Percentiles rank a stretch among this genome's conserved stretches.
Evolutionary conservation across 1,284 basidiomycete species (phyloP).

Genomic region (Tilletia indica): DNA sequence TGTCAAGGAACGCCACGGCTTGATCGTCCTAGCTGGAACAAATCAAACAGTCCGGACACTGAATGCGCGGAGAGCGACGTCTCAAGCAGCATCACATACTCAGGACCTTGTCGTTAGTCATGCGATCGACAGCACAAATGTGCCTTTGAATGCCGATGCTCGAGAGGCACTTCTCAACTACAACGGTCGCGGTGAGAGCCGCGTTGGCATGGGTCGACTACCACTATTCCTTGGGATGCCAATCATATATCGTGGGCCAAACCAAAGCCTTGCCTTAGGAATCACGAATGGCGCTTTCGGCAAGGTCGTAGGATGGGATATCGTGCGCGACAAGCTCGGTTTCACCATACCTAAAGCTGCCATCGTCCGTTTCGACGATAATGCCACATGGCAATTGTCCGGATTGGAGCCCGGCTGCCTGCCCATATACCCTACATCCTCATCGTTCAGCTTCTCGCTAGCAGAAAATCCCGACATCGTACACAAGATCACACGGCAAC

Average conservation of each 20-base stretch:
- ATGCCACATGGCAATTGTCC: neutral
- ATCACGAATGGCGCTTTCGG: slow-evolving; percentile 1
- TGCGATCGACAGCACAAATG: neutral
- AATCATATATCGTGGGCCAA: neutral
- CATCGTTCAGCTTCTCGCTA: neutral
- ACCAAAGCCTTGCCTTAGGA: neutral
- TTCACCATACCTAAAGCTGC: neutral
- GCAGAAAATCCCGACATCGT: neutral
- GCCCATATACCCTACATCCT: neutral
- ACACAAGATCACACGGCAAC: neutral
- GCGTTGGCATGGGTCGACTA: neutral
- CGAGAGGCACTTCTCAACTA: neutral
- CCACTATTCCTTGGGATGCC: neutral
- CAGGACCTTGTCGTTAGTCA: neutral
- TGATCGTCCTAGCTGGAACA: neutral
- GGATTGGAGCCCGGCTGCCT: neutral
- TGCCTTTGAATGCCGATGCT: too few species aligned
- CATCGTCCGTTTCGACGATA: neutral
- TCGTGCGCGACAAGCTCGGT: neutral
- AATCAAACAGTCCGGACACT: neutral
- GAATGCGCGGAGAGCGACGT: neutral
- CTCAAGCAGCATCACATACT: neutral
- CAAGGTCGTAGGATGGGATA: neutral
- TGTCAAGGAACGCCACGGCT: neutral
- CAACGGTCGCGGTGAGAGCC: neutral